Evolutionary conservation across 192 early-diverging fungal species (phyloP).

Genomic region (Backusella psychrophila): DNA sequence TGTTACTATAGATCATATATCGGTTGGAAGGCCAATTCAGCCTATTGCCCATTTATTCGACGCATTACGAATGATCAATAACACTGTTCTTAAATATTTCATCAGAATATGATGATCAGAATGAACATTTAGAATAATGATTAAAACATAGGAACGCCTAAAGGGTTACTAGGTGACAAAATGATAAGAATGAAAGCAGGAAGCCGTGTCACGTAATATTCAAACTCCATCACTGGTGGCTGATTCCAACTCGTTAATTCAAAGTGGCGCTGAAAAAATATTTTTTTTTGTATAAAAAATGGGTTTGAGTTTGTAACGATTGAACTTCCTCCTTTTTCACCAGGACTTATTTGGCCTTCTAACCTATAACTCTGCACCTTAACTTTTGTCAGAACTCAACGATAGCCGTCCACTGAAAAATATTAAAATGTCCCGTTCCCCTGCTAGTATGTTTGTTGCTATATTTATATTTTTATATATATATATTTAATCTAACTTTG

Average conservation of each 20-base stretch:
- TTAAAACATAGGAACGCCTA: too few relatives aligned
- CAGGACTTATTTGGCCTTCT: slow-evolving; percentile 22
- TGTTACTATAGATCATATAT: too few relatives aligned
- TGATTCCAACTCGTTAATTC: too few relatives aligned
- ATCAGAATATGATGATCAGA: too few relatives aligned
- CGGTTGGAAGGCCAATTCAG: too few relatives aligned
- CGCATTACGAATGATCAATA: too few relatives aligned
- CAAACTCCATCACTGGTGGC: not conserved
- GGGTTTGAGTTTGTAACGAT: not conserved
- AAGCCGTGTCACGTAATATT: not conserved
- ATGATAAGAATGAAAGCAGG: too few relatives aligned
- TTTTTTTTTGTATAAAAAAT: slow-evolving; percentile 11
- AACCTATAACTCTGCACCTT: slow-evolving; percentile 13
- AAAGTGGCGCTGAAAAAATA: not conserved
- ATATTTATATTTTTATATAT: not conserved
- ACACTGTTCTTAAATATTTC: too few relatives aligned
- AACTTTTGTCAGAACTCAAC: slow-evolving; percentile 17
- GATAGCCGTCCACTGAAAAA: slow-evolving; percentile 17
- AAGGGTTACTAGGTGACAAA: not conserved
- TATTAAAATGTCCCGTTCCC: slow-evolving; percentile 8
- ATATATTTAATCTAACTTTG: not conserved
- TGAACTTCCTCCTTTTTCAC: slow-evolving; percentile 13
- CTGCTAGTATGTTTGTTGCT: not conserved
- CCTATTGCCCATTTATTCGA: too few relatives aligned
- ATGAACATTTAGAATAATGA: too few relatives aligned